Evolutionary conservation across 2,329 filamentous ascomycete species (phyloP), one percentile per base, ranked within the genome.

Genomic region (Didymellaceae sp.): DNA sequence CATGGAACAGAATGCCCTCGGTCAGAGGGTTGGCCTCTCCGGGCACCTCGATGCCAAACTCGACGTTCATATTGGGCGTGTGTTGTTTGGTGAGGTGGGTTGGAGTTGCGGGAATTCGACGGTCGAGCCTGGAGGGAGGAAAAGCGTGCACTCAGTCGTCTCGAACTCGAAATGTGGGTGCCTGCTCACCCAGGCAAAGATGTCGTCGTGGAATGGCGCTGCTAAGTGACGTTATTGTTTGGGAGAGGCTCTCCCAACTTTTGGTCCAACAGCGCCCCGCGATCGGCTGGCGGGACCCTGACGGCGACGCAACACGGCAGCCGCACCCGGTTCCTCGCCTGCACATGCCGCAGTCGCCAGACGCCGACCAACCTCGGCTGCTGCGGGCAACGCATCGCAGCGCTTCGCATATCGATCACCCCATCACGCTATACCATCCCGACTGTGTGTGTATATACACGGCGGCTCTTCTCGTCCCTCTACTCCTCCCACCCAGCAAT

Each of bases 21-120:
- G 75, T 80, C 18, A 82, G 73, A 7, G 79, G 79, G 51, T 78
- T 91, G 34, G 91, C 88, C 76, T 94, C 91, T 58, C 89, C 91
- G 6, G 89, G 83, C 52, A 91, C 86, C 77, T 96, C 91, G 68
- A 95, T 85, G 25, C 61, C 57, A 42, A 70, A 66, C 28, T 68
- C 65, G 43, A 61, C 58, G 33, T 69, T 59, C 71, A 74, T 74
- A n/a, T n/a, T n/a, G n/a, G 45, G 9, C 20, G 21, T 25, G 6
- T 25, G 22, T 25, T 25, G 22, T 25, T 28, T 28, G 26, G 26
- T 5, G 26, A 9, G 26, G 11, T 13, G 22, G 5, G 18, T 37
- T 5, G 18, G 9, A n/a, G n/a, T n/a, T n/a, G n/a, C 17, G 13
- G 32, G 32, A 9, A 21, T 18, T 8, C 11, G 18, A 17, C 6